Conservation (phyloP, 805 yeast genomes). For the Saccharomyces mikatae region DNA sequence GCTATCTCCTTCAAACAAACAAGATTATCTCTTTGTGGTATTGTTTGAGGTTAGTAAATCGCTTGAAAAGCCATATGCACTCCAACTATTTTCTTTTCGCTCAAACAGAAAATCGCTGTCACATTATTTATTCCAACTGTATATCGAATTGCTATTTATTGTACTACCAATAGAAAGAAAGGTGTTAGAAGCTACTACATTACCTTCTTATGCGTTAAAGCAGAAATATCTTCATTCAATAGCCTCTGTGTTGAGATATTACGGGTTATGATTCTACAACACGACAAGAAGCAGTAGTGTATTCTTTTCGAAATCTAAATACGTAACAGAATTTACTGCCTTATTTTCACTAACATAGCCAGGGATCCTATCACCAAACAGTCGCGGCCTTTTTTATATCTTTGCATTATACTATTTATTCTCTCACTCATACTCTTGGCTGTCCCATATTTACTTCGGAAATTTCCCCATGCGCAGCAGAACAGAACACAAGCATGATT, state of each 20-base stretch:
- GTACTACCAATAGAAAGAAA: neutral
- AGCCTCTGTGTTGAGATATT: neutral
- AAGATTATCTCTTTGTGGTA: neutral
- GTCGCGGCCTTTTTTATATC: neutral
- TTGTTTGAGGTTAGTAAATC: neutral
- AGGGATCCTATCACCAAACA: neutral
- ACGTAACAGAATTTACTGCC: neutral
- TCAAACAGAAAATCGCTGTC: neutral
- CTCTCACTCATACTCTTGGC: neutral
- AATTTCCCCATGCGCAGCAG: neutral
- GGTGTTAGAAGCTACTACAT: neutral
- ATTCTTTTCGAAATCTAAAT: no score
- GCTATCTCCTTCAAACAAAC: neutral
- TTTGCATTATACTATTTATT: neutral
- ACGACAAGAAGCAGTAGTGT: no score
- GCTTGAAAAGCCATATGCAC: neutral
- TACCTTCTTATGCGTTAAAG: neutral
- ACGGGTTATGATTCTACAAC: neutral
- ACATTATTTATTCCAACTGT: neutral
- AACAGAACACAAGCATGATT: neutral
- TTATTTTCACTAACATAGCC: neutral
- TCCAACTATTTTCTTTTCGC: neutral
- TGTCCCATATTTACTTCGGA: neutral
- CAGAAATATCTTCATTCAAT: neutral
- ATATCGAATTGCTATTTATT: neutral